phyloP scores from a whole-genome alignment of 176 grass and related monocot genomes.

The Avena atlantica region DNA sequence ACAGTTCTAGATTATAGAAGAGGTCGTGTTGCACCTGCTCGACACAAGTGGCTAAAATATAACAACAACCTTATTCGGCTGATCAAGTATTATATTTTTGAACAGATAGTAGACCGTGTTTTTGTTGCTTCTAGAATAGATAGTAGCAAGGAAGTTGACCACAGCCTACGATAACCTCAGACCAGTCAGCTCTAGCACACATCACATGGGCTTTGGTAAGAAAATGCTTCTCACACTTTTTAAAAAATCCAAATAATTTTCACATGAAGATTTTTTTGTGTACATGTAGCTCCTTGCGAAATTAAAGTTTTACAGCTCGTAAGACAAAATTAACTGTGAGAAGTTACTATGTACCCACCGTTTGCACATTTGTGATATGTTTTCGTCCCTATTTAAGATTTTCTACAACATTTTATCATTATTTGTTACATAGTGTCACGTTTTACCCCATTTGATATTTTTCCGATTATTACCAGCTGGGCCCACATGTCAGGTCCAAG shows the following conservation, averaged over 20 bases:
- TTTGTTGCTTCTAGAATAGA: not conserved
- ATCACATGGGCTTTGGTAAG: not conserved
- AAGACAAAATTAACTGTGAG: not conserved
- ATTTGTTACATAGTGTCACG: no score
- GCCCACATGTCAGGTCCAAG: no score
- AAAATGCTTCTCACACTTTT: not conserved
- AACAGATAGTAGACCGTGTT: not conserved
- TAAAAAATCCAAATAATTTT: not conserved
- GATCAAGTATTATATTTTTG: not conserved
- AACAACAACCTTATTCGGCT: not conserved
- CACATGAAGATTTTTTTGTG: not conserved
- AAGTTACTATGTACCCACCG: not conserved
- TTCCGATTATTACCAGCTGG: no score
- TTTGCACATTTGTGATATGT: not conserved
- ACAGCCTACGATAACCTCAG: not conserved
- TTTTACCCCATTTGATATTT: no score
- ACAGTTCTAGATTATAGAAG: not conserved
- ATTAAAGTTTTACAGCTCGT: not conserved
- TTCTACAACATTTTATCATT: no score
- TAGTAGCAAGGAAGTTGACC: not conserved
- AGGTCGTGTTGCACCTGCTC: not conserved
- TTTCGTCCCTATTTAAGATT: not conserved
- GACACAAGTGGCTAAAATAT: constrained; percentile 36
- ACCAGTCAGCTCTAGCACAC: not conserved
- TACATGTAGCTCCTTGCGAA: not conserved